Conservation (phyloP, 345 rosid genomes). For the Turnera subulata region DNA sequence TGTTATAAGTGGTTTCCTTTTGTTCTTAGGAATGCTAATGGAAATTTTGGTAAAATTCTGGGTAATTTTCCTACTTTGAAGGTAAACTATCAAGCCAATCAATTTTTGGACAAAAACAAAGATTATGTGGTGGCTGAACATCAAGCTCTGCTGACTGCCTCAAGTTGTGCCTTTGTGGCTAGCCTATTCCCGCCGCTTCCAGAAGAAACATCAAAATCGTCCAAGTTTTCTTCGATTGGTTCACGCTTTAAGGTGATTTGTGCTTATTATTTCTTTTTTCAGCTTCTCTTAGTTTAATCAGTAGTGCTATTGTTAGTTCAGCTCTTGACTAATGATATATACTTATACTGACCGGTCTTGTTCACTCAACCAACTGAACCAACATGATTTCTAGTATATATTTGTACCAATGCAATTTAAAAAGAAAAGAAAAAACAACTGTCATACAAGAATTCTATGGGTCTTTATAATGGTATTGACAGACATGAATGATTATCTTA, state of each 20-base stretch:
- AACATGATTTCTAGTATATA: too few relatives aligned
- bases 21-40: background rate
- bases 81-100: conserved; percentile 86
- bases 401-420: too few relatives aligned
- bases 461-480: too few relatives aligned
- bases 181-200: conserved; percentile 74
- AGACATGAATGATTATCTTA: too few relatives aligned
- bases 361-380: too few relatives aligned
- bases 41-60: conserved; percentile 7
- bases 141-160: conserved; percentile 78
- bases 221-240: conserved; percentile 94
- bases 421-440: too few relatives aligned
- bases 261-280: background rate
- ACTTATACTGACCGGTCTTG: too few relatives aligned
- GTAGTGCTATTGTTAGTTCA: too few relatives aligned
- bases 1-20: background rate
- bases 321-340: too few relatives aligned
- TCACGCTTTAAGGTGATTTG: conserved; percentile 79
- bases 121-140: conserved; percentile 98
- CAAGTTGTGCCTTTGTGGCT: conserved; percentile 65
- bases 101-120: conserved; percentile 92
- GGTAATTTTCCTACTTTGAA: conserved; percentile 20
- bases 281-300: too few relatives aligned
- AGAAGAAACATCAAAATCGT: conserved; percentile 82
- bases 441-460: too few relatives aligned